Evolutionary conservation across 495 filamentous ascomycete species (phyloP).

Genomic region (Talaromyces borbonicus): DNA sequence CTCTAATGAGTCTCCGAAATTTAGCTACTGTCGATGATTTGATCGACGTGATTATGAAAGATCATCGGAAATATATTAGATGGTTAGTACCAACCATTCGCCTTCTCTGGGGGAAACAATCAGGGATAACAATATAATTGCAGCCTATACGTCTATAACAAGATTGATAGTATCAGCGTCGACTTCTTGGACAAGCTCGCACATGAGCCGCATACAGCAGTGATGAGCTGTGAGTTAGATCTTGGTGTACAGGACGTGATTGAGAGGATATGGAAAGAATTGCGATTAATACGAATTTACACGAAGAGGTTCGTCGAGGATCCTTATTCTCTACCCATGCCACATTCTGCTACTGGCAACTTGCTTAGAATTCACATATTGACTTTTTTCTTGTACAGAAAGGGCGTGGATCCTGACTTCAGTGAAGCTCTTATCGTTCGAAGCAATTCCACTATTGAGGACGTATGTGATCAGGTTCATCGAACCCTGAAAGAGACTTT

Average conservation of each 20-base stretch:
- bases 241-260: slow-evolving; percentile 95
- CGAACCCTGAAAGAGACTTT: slow-evolving; percentile 94
- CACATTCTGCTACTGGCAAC: background rate
- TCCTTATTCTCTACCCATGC: background rate
- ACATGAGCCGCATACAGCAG: slow-evolving; percentile 82
- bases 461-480: slow-evolving; percentile 95
- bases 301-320: slow-evolving; percentile 76
- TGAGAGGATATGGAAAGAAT: slow-evolving; percentile 90
- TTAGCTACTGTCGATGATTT: slow-evolving; percentile 91
- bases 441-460: slow-evolving; percentile 78
- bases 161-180: slow-evolving; percentile 91
- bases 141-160: slow-evolving; percentile 99
- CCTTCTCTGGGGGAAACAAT: slow-evolving; percentile 1
- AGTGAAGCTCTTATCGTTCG: slow-evolving; percentile 89
- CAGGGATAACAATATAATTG: slow-evolving; percentile 1
- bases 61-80: slow-evolving; percentile 95
- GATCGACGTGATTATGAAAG: slow-evolving; percentile 99
- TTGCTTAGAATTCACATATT: slow-evolving; percentile 7
- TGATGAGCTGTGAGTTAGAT: slow-evolving; percentile 98
- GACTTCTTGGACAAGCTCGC: slow-evolving; percentile 89
- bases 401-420: slow-evolving; percentile 87
- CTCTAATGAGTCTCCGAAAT: background rate
- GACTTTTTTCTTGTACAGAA: slow-evolving; percentile 32
- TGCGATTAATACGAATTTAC: slow-evolving; percentile 85
- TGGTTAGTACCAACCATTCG: slow-evolving; percentile 31